phyloP scores from a whole-genome alignment of 2,329 filamentous ascomycete genomes.

The Cytospora schulzeri region DNA sequence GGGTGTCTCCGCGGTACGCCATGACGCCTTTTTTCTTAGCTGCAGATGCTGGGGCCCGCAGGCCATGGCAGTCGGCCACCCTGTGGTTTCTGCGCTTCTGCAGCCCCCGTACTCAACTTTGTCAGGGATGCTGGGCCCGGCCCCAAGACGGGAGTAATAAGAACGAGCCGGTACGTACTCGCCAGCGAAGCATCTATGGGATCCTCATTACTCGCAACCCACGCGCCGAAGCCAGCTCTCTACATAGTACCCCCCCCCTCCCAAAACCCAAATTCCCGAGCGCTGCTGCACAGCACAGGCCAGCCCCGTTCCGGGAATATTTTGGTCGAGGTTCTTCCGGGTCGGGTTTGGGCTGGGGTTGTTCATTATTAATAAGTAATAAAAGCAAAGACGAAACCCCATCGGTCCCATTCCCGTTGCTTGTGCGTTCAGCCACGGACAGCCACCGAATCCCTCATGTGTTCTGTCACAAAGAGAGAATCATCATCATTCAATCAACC shows the following conservation, averaged over 20 bases:
- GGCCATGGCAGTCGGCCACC: conserved; percentile 21
- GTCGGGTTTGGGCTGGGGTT: conserved; percentile 6
- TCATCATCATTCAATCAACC: neutral
- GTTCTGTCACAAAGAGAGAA: conserved; percentile 5
- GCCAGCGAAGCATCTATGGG: neutral
- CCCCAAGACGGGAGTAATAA: conserved; percentile 21
- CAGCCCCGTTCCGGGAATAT: conserved; percentile 21
- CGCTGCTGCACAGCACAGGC: conserved; percentile 3
- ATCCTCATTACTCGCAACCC: conserved; percentile 22
- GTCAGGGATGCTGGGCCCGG: conserved; percentile 23
- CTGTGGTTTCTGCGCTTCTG: conserved; percentile 19
- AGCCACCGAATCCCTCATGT: conserved; percentile 24
- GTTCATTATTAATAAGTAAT: neutral
- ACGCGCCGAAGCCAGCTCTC: conserved; percentile 13
- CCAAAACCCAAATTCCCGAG: conserved; percentile 8
- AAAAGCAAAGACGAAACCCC: conserved; percentile 6
- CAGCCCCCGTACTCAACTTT: conserved; percentile 19
- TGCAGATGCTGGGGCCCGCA: conserved; percentile 28
- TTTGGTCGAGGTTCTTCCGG: conserved; percentile 11
- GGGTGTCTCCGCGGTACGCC: conserved; percentile 25
- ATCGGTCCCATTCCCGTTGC: conserved; percentile 23
- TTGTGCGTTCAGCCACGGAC: conserved; percentile 19
- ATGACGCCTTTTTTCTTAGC: conserved; percentile 28
- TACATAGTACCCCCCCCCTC: no score
- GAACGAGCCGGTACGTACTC: neutral